A percentile compares a stretch with the other conserved stretches of the same genome.
Conservation (phyloP, 1,284 basidiomycete genomes). For the Ganoderma meredithae region DNA sequence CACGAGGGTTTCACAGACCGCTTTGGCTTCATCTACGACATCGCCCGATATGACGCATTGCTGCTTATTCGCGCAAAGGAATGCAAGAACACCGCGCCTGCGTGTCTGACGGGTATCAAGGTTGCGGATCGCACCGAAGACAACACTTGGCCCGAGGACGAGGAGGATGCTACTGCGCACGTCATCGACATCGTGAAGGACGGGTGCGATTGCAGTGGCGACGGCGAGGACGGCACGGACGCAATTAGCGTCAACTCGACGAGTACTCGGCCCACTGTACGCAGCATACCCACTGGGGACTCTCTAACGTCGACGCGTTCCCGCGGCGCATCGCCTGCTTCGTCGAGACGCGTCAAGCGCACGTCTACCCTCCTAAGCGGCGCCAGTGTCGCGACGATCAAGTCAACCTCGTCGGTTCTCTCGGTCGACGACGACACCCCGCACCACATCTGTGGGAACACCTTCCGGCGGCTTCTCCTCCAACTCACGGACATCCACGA, state of each 20-base stretch:
- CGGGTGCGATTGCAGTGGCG: constrained; percentile 60
- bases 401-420: constrained; percentile 58
- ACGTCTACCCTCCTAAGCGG: constrained; percentile 48
- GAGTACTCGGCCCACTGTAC: constrained; percentile 37
- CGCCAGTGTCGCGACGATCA: constrained; percentile 37
- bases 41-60: constrained; percentile 82
- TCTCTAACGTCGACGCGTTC: constrained; percentile 33
- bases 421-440: constrained; percentile 65
- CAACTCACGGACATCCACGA: constrained; percentile 91
- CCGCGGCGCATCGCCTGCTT: constrained; percentile 56
- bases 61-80: constrained; percentile 77
- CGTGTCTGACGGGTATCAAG: constrained; percentile 86
- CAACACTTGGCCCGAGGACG: constrained; percentile 76
- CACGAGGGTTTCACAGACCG: constrained; percentile 86
- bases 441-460: constrained; percentile 76
- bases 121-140: constrained; percentile 84
- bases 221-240: constrained; percentile 37
- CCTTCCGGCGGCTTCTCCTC: constrained; percentile 79
- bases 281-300: constrained; percentile 30
- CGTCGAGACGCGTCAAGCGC: constrained; percentile 55
- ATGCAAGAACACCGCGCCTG: constrained; percentile 79
- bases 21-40: constrained; percentile 95
- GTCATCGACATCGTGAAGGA: constrained; percentile 68
- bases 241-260: constrained; percentile 38
- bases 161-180: constrained; percentile 43